Evolutionary conservation across 2,329 filamentous ascomycete genomes (phyloP), one percentile per base, ranked within the genome.

Genomic region (Dissoconium aciculare): DNA sequence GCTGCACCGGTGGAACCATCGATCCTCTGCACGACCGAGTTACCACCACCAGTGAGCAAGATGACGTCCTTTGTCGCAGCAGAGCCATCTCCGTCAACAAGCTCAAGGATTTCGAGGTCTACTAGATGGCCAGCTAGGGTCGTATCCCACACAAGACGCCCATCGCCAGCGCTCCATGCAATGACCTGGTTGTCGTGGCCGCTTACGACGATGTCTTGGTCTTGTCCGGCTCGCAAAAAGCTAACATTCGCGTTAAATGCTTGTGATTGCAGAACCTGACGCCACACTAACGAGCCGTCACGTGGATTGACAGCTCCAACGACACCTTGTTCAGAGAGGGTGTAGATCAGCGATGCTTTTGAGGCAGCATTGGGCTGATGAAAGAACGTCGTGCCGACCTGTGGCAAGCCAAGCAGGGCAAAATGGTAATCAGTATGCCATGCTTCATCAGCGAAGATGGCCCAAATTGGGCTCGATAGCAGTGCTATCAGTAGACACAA

Each of bases 341-440:
- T 91, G 55, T 94, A 98, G 31, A 98, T 67, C 21, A 98, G 67
- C 32, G 81, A 87, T 19, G 85, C 85, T 55, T 81, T 83, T 39
- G 87, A 85, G 44, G 76, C 71, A 39, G 71, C 67, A 48, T 78
- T 69, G 23, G 89, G 87, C 45, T 76, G 78, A 60, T 94, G 83
- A 71, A 95, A 95, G 68, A 95, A 91, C 45, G 87, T 94, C 38
- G 82, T 80, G 40, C 81, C 72, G 53, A 71, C 64, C 53, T 78
- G 78, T 32, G 89, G 84, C 21, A 81, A 60, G 49, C 89, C 89
- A 49, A 98, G 64, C 28, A 95, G 74, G 42, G 81, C 73, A 61
- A 92, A 75, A 59, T 95, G 87, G 62, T 84, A 95, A 59, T 98
- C 89, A 54, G 91, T 71, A 47, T 82, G 70, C 61, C 76, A 85